Percentiles rank a stretch among this genome's conserved stretches.
Conservation (phyloP, 768 basidiomycete species). For the Lactarius vividus region DNA sequence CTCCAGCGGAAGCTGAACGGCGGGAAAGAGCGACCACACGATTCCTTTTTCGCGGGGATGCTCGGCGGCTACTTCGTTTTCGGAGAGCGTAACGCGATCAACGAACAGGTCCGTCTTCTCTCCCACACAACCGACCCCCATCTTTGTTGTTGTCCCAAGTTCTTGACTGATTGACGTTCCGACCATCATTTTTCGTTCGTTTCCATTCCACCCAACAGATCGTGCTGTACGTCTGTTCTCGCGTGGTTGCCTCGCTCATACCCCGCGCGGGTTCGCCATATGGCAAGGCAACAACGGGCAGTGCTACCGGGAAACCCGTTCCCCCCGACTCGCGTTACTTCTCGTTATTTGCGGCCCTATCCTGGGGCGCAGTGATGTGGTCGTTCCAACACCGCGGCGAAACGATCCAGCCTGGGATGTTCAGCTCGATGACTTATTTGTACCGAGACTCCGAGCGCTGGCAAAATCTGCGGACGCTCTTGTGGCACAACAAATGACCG, state of each 20-base stretch:
- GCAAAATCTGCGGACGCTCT: slow-evolving; percentile 74
- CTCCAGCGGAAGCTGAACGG: slow-evolving; percentile 78
- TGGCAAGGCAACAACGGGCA: slow-evolving; percentile 42
- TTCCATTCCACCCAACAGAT: slow-evolving; percentile 50
- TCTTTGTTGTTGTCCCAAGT: neutral
- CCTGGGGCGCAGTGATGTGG: slow-evolving; percentile 98
- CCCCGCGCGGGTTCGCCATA: slow-evolving; percentile 68
- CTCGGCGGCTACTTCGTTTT: slow-evolving; percentile 90
- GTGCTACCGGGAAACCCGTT: slow-evolving; percentile 56
- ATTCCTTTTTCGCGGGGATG: slow-evolving; percentile 91
- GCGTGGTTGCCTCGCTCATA: slow-evolving; percentile 88
- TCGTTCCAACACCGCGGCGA: slow-evolving; percentile 84
- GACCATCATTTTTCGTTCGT: neutral
- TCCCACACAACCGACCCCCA: neutral
- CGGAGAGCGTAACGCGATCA: slow-evolving; percentile 81
- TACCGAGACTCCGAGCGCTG: slow-evolving; percentile 92
- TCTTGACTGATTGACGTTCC: neutral
- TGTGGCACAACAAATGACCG: slow-evolving; percentile 85
- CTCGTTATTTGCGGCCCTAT: slow-evolving; percentile 78
- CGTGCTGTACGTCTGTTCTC: slow-evolving; percentile 92
- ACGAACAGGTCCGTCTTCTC: slow-evolving; percentile 71
- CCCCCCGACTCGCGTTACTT: slow-evolving; percentile 87
- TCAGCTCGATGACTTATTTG: slow-evolving; percentile 92
- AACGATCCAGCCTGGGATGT: slow-evolving; percentile 96
- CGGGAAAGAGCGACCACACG: slow-evolving; percentile 76